Base-by-base conservation (phyloP, 495 filamentous ascomycete genomes). In the Ascobolus immersus region DNA sequence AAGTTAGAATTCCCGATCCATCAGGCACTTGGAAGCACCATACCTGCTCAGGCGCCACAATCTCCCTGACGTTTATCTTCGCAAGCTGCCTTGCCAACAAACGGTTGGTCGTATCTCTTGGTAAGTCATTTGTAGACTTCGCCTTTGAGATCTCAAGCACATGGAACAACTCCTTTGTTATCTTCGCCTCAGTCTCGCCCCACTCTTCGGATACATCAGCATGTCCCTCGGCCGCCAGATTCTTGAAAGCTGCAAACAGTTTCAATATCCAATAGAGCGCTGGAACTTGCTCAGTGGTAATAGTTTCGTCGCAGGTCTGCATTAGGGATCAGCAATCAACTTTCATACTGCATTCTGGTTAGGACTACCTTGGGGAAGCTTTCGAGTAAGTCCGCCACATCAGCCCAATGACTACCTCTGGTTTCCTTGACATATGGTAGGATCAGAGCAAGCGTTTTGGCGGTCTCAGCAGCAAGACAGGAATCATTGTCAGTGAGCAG, bases 351-450 rank as follows among this genome's bases (percentile, higher is more conserved):
- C 22, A 7, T 7, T 25, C 7, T 7, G 22, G 7, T 10, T 3
- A 11, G 25, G 21, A 6, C 15, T 37, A 40, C 36, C 32, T 27
- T 32, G 37, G 33, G 37, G 17, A 42, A 47, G 10, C 36, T 32
- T 20, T 25, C 28, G 23, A 49, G 18, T 18, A 56, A 55, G 19
- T 51, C 53, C 64, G 71, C 73, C 9, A 67, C 50, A 17, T 52
- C 45, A 37, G 69, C 60, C 86, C 86, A 96, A 45, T 86, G 77
- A 2, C 69, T 60, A 2, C 82, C 86, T 47, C 89, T 93, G 5
- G 86, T 67, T 25, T 73, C 67, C 28, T 62, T 59, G 21, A 91
- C 66, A 20, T 59, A 58, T 29, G 76, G 75, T 10, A 93, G 52
- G 7, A 89, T 53, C n/a, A 54, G 47, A 1, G 58, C 50, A 22